phyloP scores from a whole-genome alignment of 164 flowering plant genomes.

The Macadamia tetraphylla region DNA sequence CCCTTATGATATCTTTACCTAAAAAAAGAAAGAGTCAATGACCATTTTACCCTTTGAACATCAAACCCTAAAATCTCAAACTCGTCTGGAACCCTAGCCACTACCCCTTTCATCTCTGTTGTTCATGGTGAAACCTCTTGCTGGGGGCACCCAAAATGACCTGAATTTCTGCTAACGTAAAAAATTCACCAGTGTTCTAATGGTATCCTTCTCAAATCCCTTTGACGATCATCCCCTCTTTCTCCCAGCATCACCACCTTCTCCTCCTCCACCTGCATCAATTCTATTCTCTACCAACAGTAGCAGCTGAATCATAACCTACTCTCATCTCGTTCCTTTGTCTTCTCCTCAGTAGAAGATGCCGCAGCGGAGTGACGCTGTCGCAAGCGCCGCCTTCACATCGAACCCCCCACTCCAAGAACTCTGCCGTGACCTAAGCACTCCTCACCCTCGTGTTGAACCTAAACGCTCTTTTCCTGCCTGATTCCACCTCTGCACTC shows the following conservation, averaged over 20 bases:
- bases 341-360: slow-evolving; percentile 79
- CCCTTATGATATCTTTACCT: too few species aligned
- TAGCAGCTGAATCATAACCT: not conserved
- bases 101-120: too few species aligned
- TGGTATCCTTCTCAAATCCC: not conserved
- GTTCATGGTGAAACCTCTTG: too few species aligned
- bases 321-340: slow-evolving; percentile 30
- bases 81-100: too few species aligned
- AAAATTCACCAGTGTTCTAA: slow-evolving; percentile 40
- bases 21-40: too few species aligned
- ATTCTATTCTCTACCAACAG: slow-evolving; percentile 11
- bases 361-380: slow-evolving; percentile 84
- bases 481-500: slow-evolving; percentile 68
- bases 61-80: too few species aligned
- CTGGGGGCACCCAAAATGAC: too few species aligned
- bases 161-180: too few species aligned
- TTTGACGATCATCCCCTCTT: slow-evolving; percentile 7
- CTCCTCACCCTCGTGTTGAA: slow-evolving; percentile 39
- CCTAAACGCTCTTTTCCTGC: slow-evolving; percentile 67
- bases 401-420: slow-evolving; percentile 70
- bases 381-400: slow-evolving; percentile 68
- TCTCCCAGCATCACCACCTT: slow-evolving; percentile 5
- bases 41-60: too few species aligned
- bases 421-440: slow-evolving; percentile 45
- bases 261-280: slow-evolving; percentile 10